Evolutionary conservation across 2,329 filamentous ascomycete species (phyloP).

Genomic region (Metarhizium robertsii): DNA sequence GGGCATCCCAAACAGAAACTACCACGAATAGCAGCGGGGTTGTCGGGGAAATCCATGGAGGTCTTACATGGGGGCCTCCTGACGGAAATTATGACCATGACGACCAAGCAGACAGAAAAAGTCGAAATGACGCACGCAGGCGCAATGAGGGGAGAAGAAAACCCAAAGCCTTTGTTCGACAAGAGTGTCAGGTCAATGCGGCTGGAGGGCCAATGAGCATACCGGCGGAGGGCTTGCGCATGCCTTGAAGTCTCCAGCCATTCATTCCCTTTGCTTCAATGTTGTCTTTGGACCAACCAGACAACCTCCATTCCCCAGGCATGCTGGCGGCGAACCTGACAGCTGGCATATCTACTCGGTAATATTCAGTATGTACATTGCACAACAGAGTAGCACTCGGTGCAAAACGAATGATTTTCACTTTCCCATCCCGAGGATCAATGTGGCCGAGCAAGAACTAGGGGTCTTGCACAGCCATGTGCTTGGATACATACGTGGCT

Average conservation of each 20-base stretch:
- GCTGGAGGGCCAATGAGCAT: not conserved
- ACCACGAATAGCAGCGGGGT: too few species aligned
- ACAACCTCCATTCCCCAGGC: not conserved
- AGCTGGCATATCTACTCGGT: not conserved
- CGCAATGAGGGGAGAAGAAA: not conserved
- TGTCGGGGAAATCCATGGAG: too few species aligned
- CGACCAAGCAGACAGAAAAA: too few species aligned
- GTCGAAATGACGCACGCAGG: too few species aligned
- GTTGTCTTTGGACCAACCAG: not conserved
- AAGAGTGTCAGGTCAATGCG: not conserved
- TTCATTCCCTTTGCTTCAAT: too few species aligned
- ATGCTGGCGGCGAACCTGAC: not conserved
- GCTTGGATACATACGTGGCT: not conserved
- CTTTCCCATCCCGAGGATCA: not conserved
- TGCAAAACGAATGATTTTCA: not conserved
- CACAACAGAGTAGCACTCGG: not conserved
- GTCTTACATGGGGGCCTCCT: too few species aligned
- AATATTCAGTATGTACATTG: too few species aligned
- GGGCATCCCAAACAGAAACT: too few species aligned
- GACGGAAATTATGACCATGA: too few species aligned
- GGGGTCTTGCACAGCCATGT: not conserved
- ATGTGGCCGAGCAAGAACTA: not conserved
- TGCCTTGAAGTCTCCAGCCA: too few species aligned
- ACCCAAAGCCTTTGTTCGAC: not conserved
- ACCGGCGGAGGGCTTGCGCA: not conserved